phyloP scores from a whole-genome alignment of 2,329 filamentous ascomycete genomes.

The Neofusicoccum parvum region DNA sequence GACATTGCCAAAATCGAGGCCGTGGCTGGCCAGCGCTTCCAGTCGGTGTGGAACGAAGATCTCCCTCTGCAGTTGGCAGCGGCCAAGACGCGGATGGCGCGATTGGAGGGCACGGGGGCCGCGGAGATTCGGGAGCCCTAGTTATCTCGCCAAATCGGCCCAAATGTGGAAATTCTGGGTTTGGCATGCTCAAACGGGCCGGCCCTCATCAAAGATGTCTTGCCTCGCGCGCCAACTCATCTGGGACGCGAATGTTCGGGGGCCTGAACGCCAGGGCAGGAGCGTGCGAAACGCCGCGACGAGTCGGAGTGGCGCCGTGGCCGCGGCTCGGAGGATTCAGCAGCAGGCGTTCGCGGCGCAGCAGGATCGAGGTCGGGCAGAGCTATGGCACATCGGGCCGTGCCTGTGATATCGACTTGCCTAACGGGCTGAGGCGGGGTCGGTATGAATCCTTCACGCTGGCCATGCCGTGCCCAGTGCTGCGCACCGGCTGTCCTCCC shows the following conservation, averaged over 20 bases:
- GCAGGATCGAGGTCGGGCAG: background rate
- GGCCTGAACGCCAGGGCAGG: background rate
- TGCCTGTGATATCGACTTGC: background rate
- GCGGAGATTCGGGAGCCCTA: background rate
- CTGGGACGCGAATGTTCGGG: background rate
- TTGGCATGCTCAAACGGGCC: conserved; percentile 1
- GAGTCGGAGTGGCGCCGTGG: background rate
- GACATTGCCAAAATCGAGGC: conserved; percentile 26
- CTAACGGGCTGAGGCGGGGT: background rate
- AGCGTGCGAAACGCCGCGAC: background rate
- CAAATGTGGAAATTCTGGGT: background rate
- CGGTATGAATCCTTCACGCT: background rate
- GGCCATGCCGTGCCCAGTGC: background rate
- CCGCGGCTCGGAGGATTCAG: too few relatives aligned
- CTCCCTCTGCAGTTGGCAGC: conserved; percentile 28
- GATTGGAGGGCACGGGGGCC: background rate
- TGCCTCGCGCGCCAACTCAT: background rate
- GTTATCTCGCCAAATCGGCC: background rate
- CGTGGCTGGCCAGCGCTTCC: conserved; percentile 26
- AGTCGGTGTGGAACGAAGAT: conserved; percentile 35
- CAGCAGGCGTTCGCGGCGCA: background rate
- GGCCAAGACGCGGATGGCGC: conserved; percentile 25
- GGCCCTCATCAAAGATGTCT: background rate
- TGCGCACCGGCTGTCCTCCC: background rate
- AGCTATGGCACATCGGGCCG: background rate